Percentiles rank a stretch among this genome's conserved stretches.
Conservation (phyloP, 768 basidiomycete genomes). For the Phaffia australis region DNA sequence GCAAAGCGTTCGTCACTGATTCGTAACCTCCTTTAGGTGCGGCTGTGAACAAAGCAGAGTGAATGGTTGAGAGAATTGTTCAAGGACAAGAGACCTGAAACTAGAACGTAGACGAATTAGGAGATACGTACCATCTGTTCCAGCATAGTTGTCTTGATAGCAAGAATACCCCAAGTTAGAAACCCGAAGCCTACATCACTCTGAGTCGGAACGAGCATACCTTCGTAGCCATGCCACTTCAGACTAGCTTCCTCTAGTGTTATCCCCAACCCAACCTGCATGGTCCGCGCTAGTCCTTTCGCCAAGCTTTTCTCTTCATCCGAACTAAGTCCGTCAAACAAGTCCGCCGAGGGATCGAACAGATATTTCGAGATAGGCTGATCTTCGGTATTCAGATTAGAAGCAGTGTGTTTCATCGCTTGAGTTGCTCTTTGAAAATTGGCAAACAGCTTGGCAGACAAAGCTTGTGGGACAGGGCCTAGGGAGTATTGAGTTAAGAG, state of each 20-base stretch:
- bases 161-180: not conserved
- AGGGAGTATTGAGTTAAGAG: not conserved
- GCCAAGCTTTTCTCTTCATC: constrained; percentile 14
- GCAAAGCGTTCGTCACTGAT: constrained; percentile 15
- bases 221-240: constrained; percentile 23
- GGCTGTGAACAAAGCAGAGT: not conserved
- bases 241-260: constrained; percentile 17
- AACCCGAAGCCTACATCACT: too few species aligned
- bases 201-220: not conserved
- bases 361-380: constrained; percentile 5
- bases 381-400: too few species aligned
- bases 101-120: not conserved
- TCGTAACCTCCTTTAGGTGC: constrained; percentile 23
- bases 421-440: not conserved
- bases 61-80: too few species aligned
- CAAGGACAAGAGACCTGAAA: too few species aligned
- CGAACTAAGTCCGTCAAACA: constrained; percentile 7
- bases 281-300: constrained; percentile 14
- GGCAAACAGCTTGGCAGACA: constrained; percentile 11
- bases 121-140: constrained; percentile 12
- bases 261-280: constrained; percentile 22
- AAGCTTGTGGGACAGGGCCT: constrained; percentile 8
- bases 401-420: too few species aligned
- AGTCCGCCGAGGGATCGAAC: constrained; percentile 5
- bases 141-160: constrained; percentile 21